A percentile compares a stretch with the other conserved stretches of the same genome.
Conservation (phyloP, 306 rosid genomes). For the cucumber (Cucumis sativus) region Cucumber_9930_V3 NC_026658.2:1184501-1185000, state of each 20-base stretch:
- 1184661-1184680: neutral
- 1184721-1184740: neutral
- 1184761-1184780: constrained; percentile 9
- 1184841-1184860: neutral
- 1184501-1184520: neutral
- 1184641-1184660: constrained; percentile 5
- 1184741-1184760: neutral
- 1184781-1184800: neutral
- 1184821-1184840: neutral
- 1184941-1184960: neutral
- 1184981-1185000: constrained; percentile 3
- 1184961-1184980: neutral
- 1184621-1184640: constrained; percentile 11
- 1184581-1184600: constrained; percentile 8
- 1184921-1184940: neutral
- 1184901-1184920: neutral
- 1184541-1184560: neutral
- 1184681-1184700: constrained; percentile 9
- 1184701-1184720: neutral
- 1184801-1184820: constrained; percentile 2
- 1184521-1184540: neutral
- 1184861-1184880: constrained; percentile 1
- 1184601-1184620: constrained; percentile 1
- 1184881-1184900: neutral
- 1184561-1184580: constrained; percentile 3